Evolutionary conservation across 2,329 filamentous ascomycete genomes (phyloP).

Genomic region (Xylaria sp.): DNA sequence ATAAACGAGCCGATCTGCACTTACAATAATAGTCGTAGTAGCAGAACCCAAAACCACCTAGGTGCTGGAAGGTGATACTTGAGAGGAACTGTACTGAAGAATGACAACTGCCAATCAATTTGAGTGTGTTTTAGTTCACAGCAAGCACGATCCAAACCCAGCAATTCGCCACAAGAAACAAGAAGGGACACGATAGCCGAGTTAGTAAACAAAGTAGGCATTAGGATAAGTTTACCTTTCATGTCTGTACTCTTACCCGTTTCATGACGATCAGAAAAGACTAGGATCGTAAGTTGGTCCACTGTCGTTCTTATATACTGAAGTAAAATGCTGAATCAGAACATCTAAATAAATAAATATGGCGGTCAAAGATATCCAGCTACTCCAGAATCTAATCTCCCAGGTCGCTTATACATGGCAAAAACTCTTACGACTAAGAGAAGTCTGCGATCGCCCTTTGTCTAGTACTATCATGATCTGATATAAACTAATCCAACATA

Average conservation of each 20-base stretch:
- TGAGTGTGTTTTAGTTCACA: not conserved
- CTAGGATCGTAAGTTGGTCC: too few species aligned
- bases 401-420: not conserved
- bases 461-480: not conserved
- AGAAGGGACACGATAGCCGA: not conserved
- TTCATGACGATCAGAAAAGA: too few species aligned
- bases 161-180: not conserved
- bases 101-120: not conserved
- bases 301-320: too few species aligned
- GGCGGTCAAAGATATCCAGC: not conserved
- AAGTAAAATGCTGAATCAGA: not conserved
- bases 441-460: not conserved
- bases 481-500: not conserved
- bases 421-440: not conserved
- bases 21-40: not conserved
- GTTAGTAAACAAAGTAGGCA: not conserved
- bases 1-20: not conserved
- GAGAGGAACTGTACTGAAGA: not conserved
- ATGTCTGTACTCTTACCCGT: not conserved
- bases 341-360: not conserved
- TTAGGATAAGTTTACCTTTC: too few species aligned
- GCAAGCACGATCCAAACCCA: not conserved
- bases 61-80: slow-evolving; percentile 16
- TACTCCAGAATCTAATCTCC: not conserved
- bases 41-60: not conserved